Evolutionary conservation across 352 stramenopile species (phyloP).

Genomic region (Blastocystis sp.): DNA sequence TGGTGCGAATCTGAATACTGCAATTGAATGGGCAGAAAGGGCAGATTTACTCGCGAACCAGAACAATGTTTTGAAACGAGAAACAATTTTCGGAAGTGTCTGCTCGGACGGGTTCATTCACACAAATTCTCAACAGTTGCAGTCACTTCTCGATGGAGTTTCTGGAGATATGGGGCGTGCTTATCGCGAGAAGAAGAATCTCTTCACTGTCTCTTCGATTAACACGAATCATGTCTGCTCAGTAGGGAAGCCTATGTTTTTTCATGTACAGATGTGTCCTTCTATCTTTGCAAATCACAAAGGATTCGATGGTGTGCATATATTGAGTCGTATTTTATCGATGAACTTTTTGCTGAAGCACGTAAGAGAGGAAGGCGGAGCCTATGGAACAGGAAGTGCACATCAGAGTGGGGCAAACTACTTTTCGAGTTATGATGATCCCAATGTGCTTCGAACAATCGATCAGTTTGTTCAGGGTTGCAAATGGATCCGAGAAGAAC

Average conservation of each 20-base stretch:
- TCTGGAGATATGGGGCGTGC: neutral
- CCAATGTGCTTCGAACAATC: neutral
- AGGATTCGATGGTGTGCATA: slow-evolving; percentile 1
- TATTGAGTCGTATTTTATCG: neutral
- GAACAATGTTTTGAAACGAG: neutral
- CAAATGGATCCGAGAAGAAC: neutral
- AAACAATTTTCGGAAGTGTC: neutral
- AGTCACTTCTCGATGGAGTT: neutral
- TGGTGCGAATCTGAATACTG: neutral
- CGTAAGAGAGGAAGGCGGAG: slow-evolving; percentile 31
- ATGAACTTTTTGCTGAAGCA: slow-evolving; percentile 43
- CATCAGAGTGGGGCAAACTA: neutral
- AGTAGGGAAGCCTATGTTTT: neutral
- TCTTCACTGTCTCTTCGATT: slow-evolving; percentile 1
- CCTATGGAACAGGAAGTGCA: neutral
- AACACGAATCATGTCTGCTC: slow-evolving; percentile 40
- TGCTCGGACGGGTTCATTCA: neutral
- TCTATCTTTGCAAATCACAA: neutral
- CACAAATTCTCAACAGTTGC: neutral
- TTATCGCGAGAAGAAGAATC: slow-evolving; percentile 5
- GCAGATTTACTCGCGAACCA: neutral
- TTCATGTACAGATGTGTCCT: neutral
- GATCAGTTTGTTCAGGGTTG: slow-evolving; percentile 20
- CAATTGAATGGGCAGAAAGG: neutral
- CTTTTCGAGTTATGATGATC: slow-evolving; percentile 47